Conservation (phyloP, 139 green algal genomes). For the Chlorella sp. region DNA sequence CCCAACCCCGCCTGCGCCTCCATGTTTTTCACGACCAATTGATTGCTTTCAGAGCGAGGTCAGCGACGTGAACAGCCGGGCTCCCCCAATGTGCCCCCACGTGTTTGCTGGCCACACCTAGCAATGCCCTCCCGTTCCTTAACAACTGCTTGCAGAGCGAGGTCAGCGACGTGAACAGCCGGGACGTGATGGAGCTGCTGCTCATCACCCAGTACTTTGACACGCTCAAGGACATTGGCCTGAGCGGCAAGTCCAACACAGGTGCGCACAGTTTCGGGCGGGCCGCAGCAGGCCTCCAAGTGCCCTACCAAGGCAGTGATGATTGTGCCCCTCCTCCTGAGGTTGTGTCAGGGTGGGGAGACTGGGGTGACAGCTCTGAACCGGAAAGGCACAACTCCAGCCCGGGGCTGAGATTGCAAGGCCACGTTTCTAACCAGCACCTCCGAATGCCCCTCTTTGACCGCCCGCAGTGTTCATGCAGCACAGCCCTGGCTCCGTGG, state of each 20-base stretch:
- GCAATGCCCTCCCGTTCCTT: too few species aligned
- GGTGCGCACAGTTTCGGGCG: not conserved
- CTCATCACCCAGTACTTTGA: slow-evolving; percentile 93
- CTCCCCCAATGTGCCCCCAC: too few species aligned
- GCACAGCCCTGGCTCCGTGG: slow-evolving; percentile 58
- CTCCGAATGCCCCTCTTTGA: not conserved
- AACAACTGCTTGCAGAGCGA: slow-evolving; percentile 15
- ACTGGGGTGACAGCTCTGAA: too few species aligned
- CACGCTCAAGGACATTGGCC: slow-evolving; percentile 82
- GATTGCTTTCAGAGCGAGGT: slow-evolving; percentile 38
- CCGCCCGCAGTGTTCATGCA: not conserved
- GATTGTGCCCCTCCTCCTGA: too few species aligned
- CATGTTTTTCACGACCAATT: too few species aligned
- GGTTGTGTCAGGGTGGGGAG: not conserved
- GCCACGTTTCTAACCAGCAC: not conserved
- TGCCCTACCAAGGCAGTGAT: too few species aligned
- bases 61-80: slow-evolving; percentile 58
- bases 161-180: slow-evolving; percentile 58
- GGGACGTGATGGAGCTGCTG: slow-evolving; percentile 91
- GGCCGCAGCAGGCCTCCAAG: too few species aligned
- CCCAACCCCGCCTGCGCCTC: too few species aligned
- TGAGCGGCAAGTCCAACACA: slow-evolving; percentile 47
- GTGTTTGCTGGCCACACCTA: too few species aligned
- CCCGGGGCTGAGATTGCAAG: too few species aligned
- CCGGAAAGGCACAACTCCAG: too few species aligned